Percentiles rank a stretch among this genome's conserved stretches.
These are phyloP conservation scores for Fusarium hostae DNA, from an alignment of 2,329 filamentous ascomycete species.

Conservation along the genomic window DNA sequence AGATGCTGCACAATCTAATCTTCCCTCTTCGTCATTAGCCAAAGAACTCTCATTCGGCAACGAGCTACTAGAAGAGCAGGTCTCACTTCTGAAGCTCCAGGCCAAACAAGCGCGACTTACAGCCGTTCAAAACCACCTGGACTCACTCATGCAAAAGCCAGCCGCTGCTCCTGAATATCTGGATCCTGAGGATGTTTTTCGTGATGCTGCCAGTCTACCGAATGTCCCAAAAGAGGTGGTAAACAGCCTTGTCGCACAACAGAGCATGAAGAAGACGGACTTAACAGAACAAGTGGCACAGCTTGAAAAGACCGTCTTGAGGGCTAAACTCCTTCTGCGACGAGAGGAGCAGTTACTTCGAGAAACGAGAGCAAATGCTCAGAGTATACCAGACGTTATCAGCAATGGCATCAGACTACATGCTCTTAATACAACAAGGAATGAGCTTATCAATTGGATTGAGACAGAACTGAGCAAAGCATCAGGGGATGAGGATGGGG, in stretches of 20 bases:
- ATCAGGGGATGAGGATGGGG: slow-evolving; percentile 50
- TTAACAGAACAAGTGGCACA: slow-evolving; percentile 60
- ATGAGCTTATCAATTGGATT: slow-evolving; percentile 73
- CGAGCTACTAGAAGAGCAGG: slow-evolving; percentile 59
- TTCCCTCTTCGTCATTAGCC: slow-evolving; percentile 32
- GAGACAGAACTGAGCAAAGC: slow-evolving; percentile 69
- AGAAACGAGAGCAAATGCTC: slow-evolving; percentile 55
- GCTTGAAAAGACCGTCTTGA: slow-evolving; percentile 68
- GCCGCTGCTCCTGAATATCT: slow-evolving; percentile 62
- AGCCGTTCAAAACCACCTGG: slow-evolving; percentile 63
- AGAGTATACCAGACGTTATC: slow-evolving; percentile 51
- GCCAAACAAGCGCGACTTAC: slow-evolving; percentile 63
- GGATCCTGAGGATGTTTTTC: slow-evolving; percentile 60
- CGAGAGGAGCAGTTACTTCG: slow-evolving; percentile 67
- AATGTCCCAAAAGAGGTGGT: slow-evolving; percentile 64
- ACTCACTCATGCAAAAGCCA: slow-evolving; percentile 62
- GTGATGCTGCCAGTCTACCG: slow-evolving; percentile 57
- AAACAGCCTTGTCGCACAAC: slow-evolving; percentile 59
- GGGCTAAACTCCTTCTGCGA: slow-evolving; percentile 66
- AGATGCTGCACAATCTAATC: slow-evolving; percentile 46
- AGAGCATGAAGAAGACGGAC: slow-evolving; percentile 52
- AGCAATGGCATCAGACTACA: slow-evolving; percentile 57
- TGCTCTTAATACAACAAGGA: slow-evolving; percentile 66
- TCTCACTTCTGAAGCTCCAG: slow-evolving; percentile 62
- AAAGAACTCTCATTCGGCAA: slow-evolving; percentile 25